Evolutionary conservation across 2,329 filamentous ascomycete genomes (phyloP).

Genomic region (Fusarium pseudograminearum): DNA sequence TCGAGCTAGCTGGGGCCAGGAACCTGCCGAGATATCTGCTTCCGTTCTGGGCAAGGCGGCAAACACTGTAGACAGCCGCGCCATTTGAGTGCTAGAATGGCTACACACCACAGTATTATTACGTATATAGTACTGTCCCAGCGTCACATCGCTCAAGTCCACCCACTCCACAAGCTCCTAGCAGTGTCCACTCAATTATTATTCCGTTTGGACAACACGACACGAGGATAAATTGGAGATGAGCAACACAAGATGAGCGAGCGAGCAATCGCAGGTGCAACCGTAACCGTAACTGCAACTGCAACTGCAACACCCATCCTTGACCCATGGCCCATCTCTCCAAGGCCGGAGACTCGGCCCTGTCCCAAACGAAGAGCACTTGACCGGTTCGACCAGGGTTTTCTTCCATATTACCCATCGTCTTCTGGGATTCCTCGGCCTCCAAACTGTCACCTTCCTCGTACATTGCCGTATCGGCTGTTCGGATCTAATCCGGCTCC

Average conservation of each 20-base stretch:
- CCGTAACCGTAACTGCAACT: background rate
- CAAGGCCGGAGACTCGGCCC: slow-evolving; percentile 41
- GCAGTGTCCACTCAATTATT: slow-evolving; percentile 35
- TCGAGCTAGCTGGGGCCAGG: slow-evolving; percentile 12
- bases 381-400: slow-evolving; percentile 35
- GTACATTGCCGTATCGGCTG: slow-evolving; percentile 43
- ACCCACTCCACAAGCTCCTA: slow-evolving; percentile 43
- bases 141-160: slow-evolving; percentile 40
- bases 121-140: slow-evolving; percentile 26
- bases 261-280: background rate
- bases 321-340: slow-evolving; percentile 39
- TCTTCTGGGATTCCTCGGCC: slow-evolving; percentile 21
- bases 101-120: background rate
- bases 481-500: slow-evolving; percentile 39
- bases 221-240: slow-evolving; percentile 31
- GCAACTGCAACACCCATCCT: background rate
- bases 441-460: slow-evolving; percentile 20
- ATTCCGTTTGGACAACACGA: slow-evolving; percentile 28
- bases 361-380: slow-evolving; percentile 29
- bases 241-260: slow-evolving; percentile 8
- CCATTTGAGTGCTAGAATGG: slow-evolving; percentile 5
- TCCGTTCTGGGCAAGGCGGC: slow-evolving; percentile 14
- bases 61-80: slow-evolving; percentile 33
- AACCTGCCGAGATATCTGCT: slow-evolving; percentile 32
- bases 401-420: slow-evolving; percentile 27